Evolutionary conservation across 2,329 filamentous ascomycete genomes (phyloP), one percentile per base, ranked within the genome.

Genomic region (Neopestalotiopsis sp.): DNA sequence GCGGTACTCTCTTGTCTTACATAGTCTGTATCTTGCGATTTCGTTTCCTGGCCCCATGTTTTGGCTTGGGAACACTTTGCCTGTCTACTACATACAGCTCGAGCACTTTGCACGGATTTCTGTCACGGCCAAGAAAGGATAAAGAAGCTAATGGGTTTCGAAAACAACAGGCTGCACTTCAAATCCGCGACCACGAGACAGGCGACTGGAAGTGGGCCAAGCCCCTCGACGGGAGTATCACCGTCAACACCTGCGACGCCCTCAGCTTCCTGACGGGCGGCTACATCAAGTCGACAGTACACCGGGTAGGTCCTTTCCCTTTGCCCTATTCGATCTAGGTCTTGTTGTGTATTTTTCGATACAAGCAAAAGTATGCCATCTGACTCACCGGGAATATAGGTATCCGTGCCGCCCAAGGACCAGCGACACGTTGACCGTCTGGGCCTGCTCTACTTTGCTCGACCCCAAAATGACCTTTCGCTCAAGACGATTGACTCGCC

Each of bases 391-490:
- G 24, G 3, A 28, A 28, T 7, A 28, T 49, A 80, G 78, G 79
- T 81, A 0, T 78, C 79, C 0, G 75, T 79, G 1, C 81, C 81
- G 0, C 81, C 81, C 1, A 78, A 78, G 58, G 81, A 83, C 69
- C 81, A 83, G 68, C 74, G 81, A 0, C 75, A 85, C 66, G 79
- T 84, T 2, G 83, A 85, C 65, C 81, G 85, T 0, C 78, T 86
- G 0, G 85, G 85, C 0, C 74, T 88, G 4, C 72, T 88, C 49
- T 88, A 87, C 70, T 87, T 87, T 75, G 83, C 85, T 1, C 82
- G 85, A 0, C 79, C 81, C 2, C 77, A 82, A 65, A 82, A 83
- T 42, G 78, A 81, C 32, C 74, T 83, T 0, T 71, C 76, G 0
- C 72, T 83, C 0, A 78, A 75, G 20, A 82, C 81, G 0, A 71